Percentiles rank a stretch among this genome's conserved stretches.
Conservation (phyloP, 2,329 filamentous ascomycete genomes). For the Ophiosphaerella korrae region DNA sequence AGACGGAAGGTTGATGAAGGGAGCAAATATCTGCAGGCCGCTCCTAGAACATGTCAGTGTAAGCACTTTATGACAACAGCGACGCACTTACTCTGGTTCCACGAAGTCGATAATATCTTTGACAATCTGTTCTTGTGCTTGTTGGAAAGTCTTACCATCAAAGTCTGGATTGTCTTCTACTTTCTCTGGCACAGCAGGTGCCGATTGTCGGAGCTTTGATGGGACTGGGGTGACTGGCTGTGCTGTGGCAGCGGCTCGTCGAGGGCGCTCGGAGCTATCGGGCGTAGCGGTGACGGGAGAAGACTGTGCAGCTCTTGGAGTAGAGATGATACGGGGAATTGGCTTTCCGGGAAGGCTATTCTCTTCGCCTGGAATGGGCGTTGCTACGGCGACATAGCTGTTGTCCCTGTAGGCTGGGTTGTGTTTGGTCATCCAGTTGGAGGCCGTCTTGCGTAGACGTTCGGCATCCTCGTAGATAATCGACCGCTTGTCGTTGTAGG, state of each 20-base stretch:
- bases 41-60: slow-evolving; percentile 35
- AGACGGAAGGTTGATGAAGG: slow-evolving; percentile 79
- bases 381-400: slow-evolving; percentile 71
- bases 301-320: slow-evolving; percentile 28
- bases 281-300: slow-evolving; percentile 20
- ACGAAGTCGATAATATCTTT: slow-evolving; percentile 72
- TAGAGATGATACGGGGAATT: slow-evolving; percentile 32
- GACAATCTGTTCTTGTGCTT: slow-evolving; percentile 85
- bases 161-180: slow-evolving; percentile 26
- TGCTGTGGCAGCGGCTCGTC: slow-evolving; percentile 36
- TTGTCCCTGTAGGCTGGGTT: slow-evolving; percentile 79
- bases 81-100: slow-evolving; percentile 53
- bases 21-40: slow-evolving; percentile 71
- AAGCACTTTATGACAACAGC: not conserved
- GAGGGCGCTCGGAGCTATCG: slow-evolving; percentile 37
- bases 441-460: slow-evolving; percentile 81
- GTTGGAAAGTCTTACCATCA: slow-evolving; percentile 73
- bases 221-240: slow-evolving; percentile 39
- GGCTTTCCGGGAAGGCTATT: slow-evolving; percentile 38
- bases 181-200: slow-evolving; percentile 28
- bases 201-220: slow-evolving; percentile 39
- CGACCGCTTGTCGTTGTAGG: slow-evolving; percentile 76
- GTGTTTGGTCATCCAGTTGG: slow-evolving; percentile 84
- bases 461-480: slow-evolving; percentile 82
- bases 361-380: slow-evolving; percentile 69